phyloP scores from a whole-genome alignment of 768 basidiomycete species.

The Suillus subalutaceus region DNA sequence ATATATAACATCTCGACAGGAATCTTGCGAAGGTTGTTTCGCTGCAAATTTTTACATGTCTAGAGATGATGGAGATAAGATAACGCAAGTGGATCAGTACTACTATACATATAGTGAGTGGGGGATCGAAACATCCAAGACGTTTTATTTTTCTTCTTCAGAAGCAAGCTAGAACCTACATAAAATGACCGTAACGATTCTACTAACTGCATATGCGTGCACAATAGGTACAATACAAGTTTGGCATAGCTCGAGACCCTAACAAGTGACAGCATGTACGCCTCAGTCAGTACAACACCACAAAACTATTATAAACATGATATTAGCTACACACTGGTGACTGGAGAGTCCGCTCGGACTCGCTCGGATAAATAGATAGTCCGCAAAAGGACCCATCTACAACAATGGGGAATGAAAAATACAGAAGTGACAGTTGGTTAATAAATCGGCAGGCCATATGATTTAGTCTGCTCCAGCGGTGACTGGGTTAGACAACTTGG shows the following conservation, averaged over 20 bases:
- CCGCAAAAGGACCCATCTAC: not conserved
- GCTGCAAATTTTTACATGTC: not conserved
- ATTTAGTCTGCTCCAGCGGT: conserved; percentile 17
- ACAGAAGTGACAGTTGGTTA: conserved; percentile 3
- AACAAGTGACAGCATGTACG: not conserved
- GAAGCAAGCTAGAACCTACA: not conserved
- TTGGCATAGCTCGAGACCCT: not conserved
- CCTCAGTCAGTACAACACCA: not conserved
- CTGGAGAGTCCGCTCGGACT: not conserved
- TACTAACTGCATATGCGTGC: not conserved
- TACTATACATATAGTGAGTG: not conserved
- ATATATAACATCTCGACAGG: not conserved
- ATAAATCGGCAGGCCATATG: not conserved
- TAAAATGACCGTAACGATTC: not conserved
- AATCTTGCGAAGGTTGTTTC: not conserved
- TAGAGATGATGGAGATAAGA: not conserved
- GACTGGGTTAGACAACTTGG: conserved; percentile 16
- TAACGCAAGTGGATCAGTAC: not conserved
- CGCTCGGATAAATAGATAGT: not conserved
- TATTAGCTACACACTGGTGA: conserved; percentile 4
- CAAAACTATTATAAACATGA: conserved; percentile 2
- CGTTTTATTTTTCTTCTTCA: not conserved
- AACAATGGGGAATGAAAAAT: not conserved
- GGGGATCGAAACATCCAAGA: not conserved
- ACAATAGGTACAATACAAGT: conserved; percentile 7